Evolutionary conservation across 179 eudicot species (phyloP).

Genomic region (Beta lomatogona): DNA sequence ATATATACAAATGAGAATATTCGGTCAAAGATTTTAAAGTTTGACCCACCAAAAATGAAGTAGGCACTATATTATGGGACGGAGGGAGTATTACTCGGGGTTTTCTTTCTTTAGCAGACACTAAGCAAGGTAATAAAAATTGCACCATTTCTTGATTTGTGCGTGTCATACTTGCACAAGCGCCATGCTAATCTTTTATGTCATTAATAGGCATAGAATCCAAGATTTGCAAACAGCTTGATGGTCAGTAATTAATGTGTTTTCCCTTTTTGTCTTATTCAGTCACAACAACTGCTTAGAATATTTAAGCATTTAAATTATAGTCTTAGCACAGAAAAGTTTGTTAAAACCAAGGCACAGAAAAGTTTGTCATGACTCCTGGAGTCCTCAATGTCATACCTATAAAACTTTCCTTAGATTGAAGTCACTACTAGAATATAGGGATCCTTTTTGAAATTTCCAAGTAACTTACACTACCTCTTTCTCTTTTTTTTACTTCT

Average conservation of each 20-base stretch:
- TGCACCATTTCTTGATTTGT: neutral
- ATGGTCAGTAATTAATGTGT: constrained; percentile 40
- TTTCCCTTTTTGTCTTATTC: constrained; percentile 38
- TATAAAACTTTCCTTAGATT: neutral
- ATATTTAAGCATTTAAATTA: constrained; percentile 20
- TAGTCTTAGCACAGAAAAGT: constrained; percentile 26
- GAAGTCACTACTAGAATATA: neutral
- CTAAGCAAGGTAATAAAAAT: neutral
- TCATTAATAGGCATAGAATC: constrained; percentile 26
- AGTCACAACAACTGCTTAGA: constrained; percentile 18
- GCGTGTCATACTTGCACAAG: constrained; percentile 48
- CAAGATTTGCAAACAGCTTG: constrained; percentile 25
- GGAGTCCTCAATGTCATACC: constrained; percentile 17
- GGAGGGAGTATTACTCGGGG: constrained; percentile 11
- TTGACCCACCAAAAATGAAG: no score
- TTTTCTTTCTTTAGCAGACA: neutral
- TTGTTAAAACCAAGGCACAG: constrained; percentile 17
- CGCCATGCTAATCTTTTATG: constrained; percentile 68
- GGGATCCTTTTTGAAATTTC: neutral
- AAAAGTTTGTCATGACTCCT: constrained; percentile 14
- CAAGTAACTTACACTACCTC: no score
- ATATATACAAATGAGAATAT: no score
- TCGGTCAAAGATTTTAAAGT: no score
- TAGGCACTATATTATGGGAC: no score
- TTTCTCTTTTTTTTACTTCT: no score